phyloP scores from a whole-genome alignment of 2,329 filamentous ascomycete genomes.

The Pseudocercospora crystallina region DNA sequence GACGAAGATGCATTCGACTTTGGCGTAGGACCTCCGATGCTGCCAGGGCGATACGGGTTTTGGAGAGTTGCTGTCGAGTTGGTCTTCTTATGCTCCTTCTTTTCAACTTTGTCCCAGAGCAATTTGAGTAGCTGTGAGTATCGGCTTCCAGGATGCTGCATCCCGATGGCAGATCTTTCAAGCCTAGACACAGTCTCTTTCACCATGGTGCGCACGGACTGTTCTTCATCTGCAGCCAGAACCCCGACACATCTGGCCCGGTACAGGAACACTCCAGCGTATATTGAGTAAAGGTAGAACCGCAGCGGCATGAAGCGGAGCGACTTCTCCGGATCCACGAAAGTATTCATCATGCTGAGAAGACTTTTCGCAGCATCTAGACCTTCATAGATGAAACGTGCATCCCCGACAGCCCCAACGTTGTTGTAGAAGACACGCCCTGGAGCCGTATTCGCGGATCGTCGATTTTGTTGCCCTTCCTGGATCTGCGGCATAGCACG shows the following conservation, averaged over 20 bases:
- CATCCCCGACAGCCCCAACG: constrained; percentile 50
- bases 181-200: constrained; percentile 47
- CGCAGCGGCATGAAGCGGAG: constrained; percentile 51
- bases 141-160: constrained; percentile 49
- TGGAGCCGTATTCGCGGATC: constrained; percentile 20
- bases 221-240: constrained; percentile 48
- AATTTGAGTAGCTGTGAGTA: constrained; percentile 49
- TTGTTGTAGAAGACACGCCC: constrained; percentile 48
- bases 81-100: constrained; percentile 29
- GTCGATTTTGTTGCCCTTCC: constrained; percentile 22
- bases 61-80: constrained; percentile 31
- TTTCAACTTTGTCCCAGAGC: constrained; percentile 49
- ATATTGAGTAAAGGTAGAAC: constrained; percentile 52
- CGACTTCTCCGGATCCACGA: constrained; percentile 48
- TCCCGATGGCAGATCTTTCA: constrained; percentile 45
- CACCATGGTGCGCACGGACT: constrained; percentile 48
- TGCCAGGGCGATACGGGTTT: constrained; percentile 43
- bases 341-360: constrained; percentile 52
- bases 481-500: constrained; percentile 41
- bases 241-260: constrained; percentile 50
- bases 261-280: constrained; percentile 51
- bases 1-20: constrained; percentile 27
- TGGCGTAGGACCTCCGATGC: constrained; percentile 37
- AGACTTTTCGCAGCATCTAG: constrained; percentile 52
- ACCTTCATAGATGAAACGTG: constrained; percentile 52